Conservation (phyloP, 2,329 filamentous ascomycete genomes). For the Neurospora sp. region DNA sequence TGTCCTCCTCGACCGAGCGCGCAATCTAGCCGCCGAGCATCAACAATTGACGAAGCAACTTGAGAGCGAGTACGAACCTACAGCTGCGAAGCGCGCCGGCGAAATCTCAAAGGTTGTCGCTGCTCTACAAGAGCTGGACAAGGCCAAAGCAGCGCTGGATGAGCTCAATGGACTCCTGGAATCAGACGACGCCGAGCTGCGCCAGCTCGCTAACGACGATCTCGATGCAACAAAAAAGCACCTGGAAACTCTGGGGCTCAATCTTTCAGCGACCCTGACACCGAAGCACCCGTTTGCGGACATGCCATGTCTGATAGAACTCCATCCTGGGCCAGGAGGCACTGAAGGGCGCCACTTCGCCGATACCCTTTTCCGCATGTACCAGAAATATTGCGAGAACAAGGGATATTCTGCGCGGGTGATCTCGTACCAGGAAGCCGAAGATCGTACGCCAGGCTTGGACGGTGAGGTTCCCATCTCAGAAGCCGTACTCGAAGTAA, state of each 20-base stretch:
- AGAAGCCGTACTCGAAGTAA: slow-evolving; percentile 82
- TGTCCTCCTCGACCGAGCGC: slow-evolving; percentile 50
- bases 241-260: slow-evolving; percentile 53
- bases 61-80: slow-evolving; percentile 44
- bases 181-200: slow-evolving; percentile 58
- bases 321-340: slow-evolving; percentile 84
- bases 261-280: slow-evolving; percentile 68
- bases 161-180: slow-evolving; percentile 44
- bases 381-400: slow-evolving; percentile 65
- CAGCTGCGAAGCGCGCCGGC: slow-evolving; percentile 49
- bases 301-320: slow-evolving; percentile 83
- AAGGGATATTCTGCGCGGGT: slow-evolving; percentile 56
- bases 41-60: slow-evolving; percentile 41
- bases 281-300: slow-evolving; percentile 84
- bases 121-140: slow-evolving; percentile 51
- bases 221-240: slow-evolving; percentile 54
- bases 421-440: slow-evolving; percentile 66
- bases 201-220: slow-evolving; percentile 72
- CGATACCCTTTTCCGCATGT: slow-evolving; percentile 83
- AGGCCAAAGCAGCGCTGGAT: slow-evolving; percentile 38
- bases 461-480: slow-evolving; percentile 61
- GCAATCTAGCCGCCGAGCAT: slow-evolving; percentile 48
- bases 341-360: slow-evolving; percentile 88
- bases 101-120: slow-evolving; percentile 48
- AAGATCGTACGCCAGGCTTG: slow-evolving; percentile 42